Evolutionary conservation across 1,284 basidiomycete species (phyloP).

Genomic region (Mycosarcoma mackinlayi): DNA sequence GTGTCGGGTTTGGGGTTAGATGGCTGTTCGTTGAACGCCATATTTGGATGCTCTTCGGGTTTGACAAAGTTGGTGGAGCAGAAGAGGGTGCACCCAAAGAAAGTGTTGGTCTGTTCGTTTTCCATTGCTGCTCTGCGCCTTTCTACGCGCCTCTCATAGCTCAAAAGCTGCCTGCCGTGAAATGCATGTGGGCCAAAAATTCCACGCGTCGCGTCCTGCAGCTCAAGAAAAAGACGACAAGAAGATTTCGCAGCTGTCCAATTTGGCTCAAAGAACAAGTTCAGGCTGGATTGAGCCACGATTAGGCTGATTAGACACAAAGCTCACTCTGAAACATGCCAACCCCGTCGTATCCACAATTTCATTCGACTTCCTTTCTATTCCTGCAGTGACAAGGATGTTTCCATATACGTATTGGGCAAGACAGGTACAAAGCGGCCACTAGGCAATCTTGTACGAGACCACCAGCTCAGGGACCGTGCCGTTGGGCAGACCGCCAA

Average conservation of each 20-base stretch:
- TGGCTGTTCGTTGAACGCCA: constrained; percentile 48
- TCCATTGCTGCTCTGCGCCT: not conserved
- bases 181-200: not conserved
- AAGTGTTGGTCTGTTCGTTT: constrained; percentile 28
- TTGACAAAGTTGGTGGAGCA: constrained; percentile 6
- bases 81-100: constrained; percentile 1
- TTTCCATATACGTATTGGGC: too few relatives aligned
- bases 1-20: constrained; percentile 21
- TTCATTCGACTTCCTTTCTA: not conserved
- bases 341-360: too few relatives aligned
- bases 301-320: not conserved
- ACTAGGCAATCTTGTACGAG: constrained; percentile 22
- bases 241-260: constrained; percentile 5
- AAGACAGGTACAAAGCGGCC: not conserved
- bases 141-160: constrained; percentile 16
- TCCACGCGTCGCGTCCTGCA: constrained; percentile 30
- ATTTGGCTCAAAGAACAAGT: not conserved
- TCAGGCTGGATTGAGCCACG: not conserved
- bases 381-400: too few relatives aligned
- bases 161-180: not conserved
- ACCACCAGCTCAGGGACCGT: constrained; percentile 35
- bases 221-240: not conserved
- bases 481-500: constrained; percentile 21
- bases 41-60: constrained; percentile 17
- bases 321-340: too few relatives aligned